A percentile compares a stretch with the other conserved stretches of the same genome.
Conservation (phyloP, 805 yeast genomes). For the Teunomyces stri region DNA sequence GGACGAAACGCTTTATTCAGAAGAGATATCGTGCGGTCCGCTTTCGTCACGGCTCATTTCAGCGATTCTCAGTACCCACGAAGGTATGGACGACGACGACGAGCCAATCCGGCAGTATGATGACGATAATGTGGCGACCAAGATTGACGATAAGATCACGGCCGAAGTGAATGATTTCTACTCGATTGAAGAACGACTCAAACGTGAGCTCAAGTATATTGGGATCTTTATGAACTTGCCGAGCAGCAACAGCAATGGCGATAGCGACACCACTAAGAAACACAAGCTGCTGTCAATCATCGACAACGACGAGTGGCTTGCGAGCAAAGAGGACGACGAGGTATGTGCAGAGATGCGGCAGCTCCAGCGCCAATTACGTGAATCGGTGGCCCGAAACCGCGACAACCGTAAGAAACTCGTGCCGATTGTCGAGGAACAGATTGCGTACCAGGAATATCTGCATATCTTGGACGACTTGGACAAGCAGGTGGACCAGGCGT, state of each 20-base stretch:
- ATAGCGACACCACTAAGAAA: conserved; percentile 26
- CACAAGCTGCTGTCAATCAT: conserved; percentile 29
- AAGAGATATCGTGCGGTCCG: conserved; percentile 86
- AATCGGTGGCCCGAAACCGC: conserved; percentile 60
- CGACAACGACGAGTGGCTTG: conserved; percentile 71
- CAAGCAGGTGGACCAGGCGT: conserved; percentile 95
- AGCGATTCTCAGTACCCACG: conserved; percentile 60
- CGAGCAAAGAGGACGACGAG: conserved; percentile 89
- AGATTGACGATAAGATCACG: conserved; percentile 39
- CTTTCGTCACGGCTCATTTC: conserved; percentile 77
- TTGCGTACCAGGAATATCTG: conserved; percentile 93
- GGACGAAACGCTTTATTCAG: conserved; percentile 67
- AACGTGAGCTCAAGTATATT: conserved; percentile 82
- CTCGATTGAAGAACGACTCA: conserved; percentile 81
- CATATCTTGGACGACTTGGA: conserved; percentile 90
- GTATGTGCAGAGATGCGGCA: conserved; percentile 77
- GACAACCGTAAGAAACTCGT: conserved; percentile 62
- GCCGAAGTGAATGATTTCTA: conserved; percentile 63
- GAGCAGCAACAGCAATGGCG: conserved; percentile 29
- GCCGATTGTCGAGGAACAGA: conserved; percentile 78
- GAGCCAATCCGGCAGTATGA: conserved; percentile 21
- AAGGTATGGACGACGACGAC: conserved; percentile 14
- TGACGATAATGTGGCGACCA: conserved; percentile 34
- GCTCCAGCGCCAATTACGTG: conserved; percentile 66
- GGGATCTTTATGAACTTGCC: conserved; percentile 76